Conservation (phyloP, 2,329 filamentous ascomycete species). For the Fusarium abutilonis region DNA sequence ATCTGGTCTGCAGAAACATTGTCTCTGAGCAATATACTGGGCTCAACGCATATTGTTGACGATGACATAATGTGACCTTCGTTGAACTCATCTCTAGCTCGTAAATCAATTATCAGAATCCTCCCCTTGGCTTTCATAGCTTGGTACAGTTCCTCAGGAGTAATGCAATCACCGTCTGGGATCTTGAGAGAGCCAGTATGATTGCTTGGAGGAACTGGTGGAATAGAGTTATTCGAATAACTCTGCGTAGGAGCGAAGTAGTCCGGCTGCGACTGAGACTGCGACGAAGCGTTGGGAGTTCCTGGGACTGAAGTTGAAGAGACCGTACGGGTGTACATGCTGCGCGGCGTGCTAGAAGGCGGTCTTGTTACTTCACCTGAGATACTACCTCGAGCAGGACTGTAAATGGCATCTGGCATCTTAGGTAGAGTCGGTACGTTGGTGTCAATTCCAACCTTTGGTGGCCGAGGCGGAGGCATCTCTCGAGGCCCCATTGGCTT, state of each 20-base stretch:
- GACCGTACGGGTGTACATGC: slow-evolving; percentile 69
- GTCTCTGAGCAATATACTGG: slow-evolving; percentile 74
- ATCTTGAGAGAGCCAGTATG: slow-evolving; percentile 57
- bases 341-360: slow-evolving; percentile 71
- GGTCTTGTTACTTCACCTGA: slow-evolving; percentile 72
- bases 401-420: slow-evolving; percentile 79
- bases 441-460: slow-evolving; percentile 60
- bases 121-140: slow-evolving; percentile 69
- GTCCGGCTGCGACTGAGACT: slow-evolving; percentile 47
- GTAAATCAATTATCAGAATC: slow-evolving; percentile 87
- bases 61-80: slow-evolving; percentile 87
- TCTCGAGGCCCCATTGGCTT: slow-evolving; percentile 60
- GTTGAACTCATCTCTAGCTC: slow-evolving; percentile 82
- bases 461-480: slow-evolving; percentile 60
- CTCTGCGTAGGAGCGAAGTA: slow-evolving; percentile 48
- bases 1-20: slow-evolving; percentile 71
- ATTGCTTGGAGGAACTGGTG: slow-evolving; percentile 53
- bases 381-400: slow-evolving; percentile 76
- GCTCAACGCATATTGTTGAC: slow-evolving; percentile 89
- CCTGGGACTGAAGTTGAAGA: slow-evolving; percentile 57
- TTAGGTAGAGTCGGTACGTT: slow-evolving; percentile 71
- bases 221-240: slow-evolving; percentile 42
- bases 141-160: slow-evolving; percentile 74
- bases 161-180: slow-evolving; percentile 67
- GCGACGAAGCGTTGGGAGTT: slow-evolving; percentile 44